A percentile compares a stretch with the other conserved stretches of the same genome.
Conservation (phyloP, 352 stramenopile species). For the Phytophthora chlamydospora region DNA sequence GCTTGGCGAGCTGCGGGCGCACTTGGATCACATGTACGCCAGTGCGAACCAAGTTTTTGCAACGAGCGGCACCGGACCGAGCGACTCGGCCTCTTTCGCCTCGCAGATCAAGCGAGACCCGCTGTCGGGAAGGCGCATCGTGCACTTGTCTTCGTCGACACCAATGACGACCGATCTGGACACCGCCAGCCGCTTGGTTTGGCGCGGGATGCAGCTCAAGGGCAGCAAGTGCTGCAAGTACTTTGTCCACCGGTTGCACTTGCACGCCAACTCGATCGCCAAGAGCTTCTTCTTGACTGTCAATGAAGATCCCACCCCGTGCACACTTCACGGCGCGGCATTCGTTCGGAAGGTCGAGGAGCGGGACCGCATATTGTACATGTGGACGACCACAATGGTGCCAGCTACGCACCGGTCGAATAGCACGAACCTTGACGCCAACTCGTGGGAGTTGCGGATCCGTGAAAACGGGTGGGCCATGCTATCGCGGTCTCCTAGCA, state of each 20-base stretch:
- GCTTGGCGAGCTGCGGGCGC: slow-evolving; percentile 20
- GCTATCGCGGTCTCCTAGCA: slow-evolving; percentile 13
- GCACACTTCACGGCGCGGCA: slow-evolving; percentile 20
- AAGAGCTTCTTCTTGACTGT: slow-evolving; percentile 30
- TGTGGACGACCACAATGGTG: slow-evolving; percentile 25
- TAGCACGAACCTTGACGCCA: neutral
- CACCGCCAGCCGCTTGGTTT: slow-evolving; percentile 23
- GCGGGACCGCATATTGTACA: slow-evolving; percentile 24
- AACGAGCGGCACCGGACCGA: neutral
- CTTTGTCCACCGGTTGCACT: slow-evolving; percentile 20
- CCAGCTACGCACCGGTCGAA: slow-evolving; percentile 4
- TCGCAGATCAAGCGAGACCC: slow-evolving; percentile 27
- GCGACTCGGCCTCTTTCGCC: slow-evolving; percentile 3
- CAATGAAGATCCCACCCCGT: neutral
- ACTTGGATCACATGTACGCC: slow-evolving; percentile 26
- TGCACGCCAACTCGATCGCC: slow-evolving; percentile 23
- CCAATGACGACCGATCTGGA: slow-evolving; percentile 18
- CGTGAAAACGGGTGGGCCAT: slow-evolving; percentile 28
- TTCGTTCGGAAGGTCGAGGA: slow-evolving; percentile 25
- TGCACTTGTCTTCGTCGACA: slow-evolving; percentile 20
- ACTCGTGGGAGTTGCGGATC: slow-evolving; percentile 13
- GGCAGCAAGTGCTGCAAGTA: slow-evolving; percentile 16
- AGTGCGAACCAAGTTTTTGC: slow-evolving; percentile 13
- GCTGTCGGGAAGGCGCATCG: slow-evolving; percentile 6
- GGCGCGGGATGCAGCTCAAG: slow-evolving; percentile 25